Evolutionary conservation across 139 green algal genomes (phyloP), one percentile per base, ranked within the genome.

Genomic region (Cymbomonas tetramitiformis): DNA sequence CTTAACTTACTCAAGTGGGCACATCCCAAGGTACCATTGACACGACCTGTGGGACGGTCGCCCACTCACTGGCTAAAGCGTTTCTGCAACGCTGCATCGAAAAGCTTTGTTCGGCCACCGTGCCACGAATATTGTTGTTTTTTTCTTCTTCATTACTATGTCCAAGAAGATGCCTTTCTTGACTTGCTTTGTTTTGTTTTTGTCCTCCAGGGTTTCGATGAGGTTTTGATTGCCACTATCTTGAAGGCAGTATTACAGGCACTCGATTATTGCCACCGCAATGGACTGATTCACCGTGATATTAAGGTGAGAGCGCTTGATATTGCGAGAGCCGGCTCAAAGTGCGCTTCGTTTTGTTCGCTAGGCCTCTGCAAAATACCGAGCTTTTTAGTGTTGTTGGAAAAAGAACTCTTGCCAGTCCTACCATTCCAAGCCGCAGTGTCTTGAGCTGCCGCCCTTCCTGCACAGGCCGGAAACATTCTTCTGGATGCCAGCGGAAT

Each of bases 391-490:
- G n/a, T n/a, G n/a, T n/a, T n/a, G n/a, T n/a, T n/a, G n/a, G n/a
- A n/a, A n/a, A n/a, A n/a, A n/a, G n/a, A n/a, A n/a, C n/a, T n/a
- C n/a, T n/a, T n/a, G n/a, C n/a, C n/a, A n/a, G n/a, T n/a, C n/a
- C n/a, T n/a, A n/a, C n/a, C 39, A 47, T 21, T 21, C 23, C 39
- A 56, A 54, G 21, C 23, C 19, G 47, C 28, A 19, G 47, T 56
- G 33, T 52, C 28, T 58, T 55, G 30, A 26, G 46, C 28, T 7
- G 6, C 43, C 43, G 30, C 38, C 18, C 15, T 44, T 18, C 18
- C n/a, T n/a, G n/a, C n/a, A n/a, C n/a, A n/a, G n/a, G 91, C 91
- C 0, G 91, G 91, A 24, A 99, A 99, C 77, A 96, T 99, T 36
- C 67, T 99, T 55, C 77, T 98, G n/a, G 81, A 94, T 67, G 70